These are phyloP conservation scores for Eucalyptus urophylla DNA, from an alignment of 345 rosid species.

Conservation along the genomic window DNA sequence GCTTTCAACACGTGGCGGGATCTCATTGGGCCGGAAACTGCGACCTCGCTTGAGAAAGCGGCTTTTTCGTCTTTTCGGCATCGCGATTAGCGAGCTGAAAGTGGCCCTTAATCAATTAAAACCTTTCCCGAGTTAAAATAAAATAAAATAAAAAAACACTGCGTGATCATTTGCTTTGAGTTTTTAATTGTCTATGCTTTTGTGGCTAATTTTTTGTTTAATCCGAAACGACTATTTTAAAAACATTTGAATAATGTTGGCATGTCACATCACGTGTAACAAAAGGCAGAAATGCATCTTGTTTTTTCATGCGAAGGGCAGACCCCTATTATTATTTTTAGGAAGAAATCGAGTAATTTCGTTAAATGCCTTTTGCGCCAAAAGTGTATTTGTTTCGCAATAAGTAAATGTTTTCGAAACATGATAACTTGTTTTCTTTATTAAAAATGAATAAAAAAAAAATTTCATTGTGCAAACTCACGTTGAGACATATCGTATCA, in stretches of 20 bases:
- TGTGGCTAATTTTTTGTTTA: background rate
- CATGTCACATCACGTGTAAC: background rate
- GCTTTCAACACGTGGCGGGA: background rate
- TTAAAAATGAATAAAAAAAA: background rate
- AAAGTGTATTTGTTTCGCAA: fast-evolving
- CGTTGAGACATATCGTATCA: fast-evolving
- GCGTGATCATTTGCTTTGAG: background rate
- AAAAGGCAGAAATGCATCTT: background rate
- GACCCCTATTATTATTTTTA: background rate
- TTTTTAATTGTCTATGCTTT: background rate
- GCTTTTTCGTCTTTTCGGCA: background rate
- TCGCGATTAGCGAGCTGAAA: background rate
- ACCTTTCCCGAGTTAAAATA: no score
- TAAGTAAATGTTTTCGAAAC: background rate
- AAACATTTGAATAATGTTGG: background rate
- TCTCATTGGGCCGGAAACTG: background rate
- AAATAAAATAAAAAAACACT: fast-evolving
- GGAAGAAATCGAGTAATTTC: background rate
- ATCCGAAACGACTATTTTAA: background rate
- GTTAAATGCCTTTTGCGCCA: background rate
- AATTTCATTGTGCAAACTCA: background rate
- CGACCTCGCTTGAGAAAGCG: background rate
- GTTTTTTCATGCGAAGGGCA: background rate
- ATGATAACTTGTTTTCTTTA: background rate
- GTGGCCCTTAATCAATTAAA: background rate